Percentiles rank a stretch among this genome's conserved stretches.
Evolutionary conservation across 1,139 yeast species (phyloP).

Genomic region (Wickerhamiella pararugosa): DNA sequence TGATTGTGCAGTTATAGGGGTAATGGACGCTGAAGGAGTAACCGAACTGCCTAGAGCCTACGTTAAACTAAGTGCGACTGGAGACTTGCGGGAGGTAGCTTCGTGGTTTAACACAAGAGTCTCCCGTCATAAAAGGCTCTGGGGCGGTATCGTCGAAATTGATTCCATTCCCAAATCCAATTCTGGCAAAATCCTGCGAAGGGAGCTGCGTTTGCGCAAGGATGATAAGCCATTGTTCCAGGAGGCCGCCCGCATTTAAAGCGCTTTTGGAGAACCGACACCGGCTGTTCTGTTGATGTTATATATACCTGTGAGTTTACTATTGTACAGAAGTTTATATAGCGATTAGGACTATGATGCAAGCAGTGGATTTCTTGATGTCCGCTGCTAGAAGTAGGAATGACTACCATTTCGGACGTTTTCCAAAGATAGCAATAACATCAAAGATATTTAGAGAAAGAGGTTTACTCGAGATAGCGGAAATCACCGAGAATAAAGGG

Average conservation of each 20-base stretch:
- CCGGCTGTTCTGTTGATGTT: neutral
- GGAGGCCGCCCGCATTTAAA: too few relatives aligned
- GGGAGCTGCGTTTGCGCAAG: conserved; percentile 19
- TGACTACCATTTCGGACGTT: too few relatives aligned
- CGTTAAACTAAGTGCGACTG: conserved; percentile 16
- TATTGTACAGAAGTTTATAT: neutral
- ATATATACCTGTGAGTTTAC: neutral
- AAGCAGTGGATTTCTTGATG: neutral
- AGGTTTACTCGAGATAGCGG: conserved; percentile 47
- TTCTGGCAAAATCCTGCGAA: conserved; percentile 26
- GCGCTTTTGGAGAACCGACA: too few relatives aligned
- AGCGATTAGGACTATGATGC: neutral
- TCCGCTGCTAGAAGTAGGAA: too few relatives aligned
- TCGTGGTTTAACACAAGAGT: conserved; percentile 23
- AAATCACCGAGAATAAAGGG: conserved; percentile 51
- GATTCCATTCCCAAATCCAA: conserved; percentile 25
- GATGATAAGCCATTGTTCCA: conserved; percentile 9
- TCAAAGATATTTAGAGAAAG: too few relatives aligned
- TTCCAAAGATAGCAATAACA: too few relatives aligned
- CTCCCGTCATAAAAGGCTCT: conserved; percentile 24
- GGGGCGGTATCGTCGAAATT: conserved; percentile 26
- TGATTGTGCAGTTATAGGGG: conserved; percentile 25
- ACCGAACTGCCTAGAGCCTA: conserved; percentile 26
- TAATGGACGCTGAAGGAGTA: conserved; percentile 18
- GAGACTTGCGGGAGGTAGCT: conserved; percentile 15